Conservation (phyloP, 2,329 filamentous ascomycete genomes). For the Talaromyces islandicus region DNA sequence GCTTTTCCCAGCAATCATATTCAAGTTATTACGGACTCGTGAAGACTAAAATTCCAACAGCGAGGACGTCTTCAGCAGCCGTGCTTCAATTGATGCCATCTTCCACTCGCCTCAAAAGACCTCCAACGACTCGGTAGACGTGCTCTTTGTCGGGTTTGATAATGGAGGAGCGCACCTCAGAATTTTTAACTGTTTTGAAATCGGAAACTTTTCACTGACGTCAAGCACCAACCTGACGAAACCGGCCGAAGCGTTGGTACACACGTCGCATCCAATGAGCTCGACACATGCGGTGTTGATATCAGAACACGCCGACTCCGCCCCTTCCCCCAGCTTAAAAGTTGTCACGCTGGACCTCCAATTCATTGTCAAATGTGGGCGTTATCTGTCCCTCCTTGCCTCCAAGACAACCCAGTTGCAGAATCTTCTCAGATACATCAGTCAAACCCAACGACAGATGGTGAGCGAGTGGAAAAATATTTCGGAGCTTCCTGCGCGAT, state of each 20-base stretch:
- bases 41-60: constrained; percentile 20
- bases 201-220: constrained; percentile 48
- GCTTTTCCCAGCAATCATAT: constrained; percentile 3
- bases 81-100: constrained; percentile 63
- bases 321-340: constrained; percentile 30
- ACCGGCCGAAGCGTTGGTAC: constrained; percentile 44
- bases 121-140: constrained; percentile 68
- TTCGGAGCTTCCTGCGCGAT: constrained; percentile 70
- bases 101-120: constrained; percentile 58
- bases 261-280: constrained; percentile 66
- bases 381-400: constrained; percentile 76
- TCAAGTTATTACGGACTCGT: neutral
- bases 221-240: constrained; percentile 26
- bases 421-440: constrained; percentile 78
- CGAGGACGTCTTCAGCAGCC: constrained; percentile 61
- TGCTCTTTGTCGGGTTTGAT: constrained; percentile 68
- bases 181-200: constrained; percentile 79
- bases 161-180: constrained; percentile 69
- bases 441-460: constrained; percentile 73
- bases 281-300: constrained; percentile 72
- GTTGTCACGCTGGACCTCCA: constrained; percentile 77
- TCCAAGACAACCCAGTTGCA: constrained; percentile 84
- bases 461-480: constrained; percentile 76
- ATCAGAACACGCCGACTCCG: constrained; percentile 20
- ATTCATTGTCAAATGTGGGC: constrained; percentile 67